Conservation (phyloP, 495 filamentous ascomycete species). For the Xylaria flabelliformis region DNA sequence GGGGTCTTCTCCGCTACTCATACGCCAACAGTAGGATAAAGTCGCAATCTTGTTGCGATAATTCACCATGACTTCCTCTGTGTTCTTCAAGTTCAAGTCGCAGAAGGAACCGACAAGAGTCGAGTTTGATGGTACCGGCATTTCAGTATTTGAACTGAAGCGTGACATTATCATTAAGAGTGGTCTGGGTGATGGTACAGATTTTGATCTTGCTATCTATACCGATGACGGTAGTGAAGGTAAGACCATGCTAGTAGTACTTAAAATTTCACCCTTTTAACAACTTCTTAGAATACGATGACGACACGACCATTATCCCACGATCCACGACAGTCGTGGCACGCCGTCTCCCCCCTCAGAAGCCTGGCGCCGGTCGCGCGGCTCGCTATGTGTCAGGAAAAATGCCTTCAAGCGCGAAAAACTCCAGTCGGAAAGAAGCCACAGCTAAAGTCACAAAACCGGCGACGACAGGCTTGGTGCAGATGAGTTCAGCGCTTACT, state of each 20-base stretch:
- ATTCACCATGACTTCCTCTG: constrained; percentile 88
- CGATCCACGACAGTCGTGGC: constrained; percentile 94
- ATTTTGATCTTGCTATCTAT: constrained; percentile 95
- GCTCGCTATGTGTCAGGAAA: constrained; percentile 97
- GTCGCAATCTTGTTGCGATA: constrained; percentile 29
- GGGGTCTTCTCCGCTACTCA: constrained; percentile 1
- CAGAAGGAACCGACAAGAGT: constrained; percentile 94
- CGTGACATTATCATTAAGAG: constrained; percentile 95
- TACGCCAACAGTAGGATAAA: constrained; percentile 30
- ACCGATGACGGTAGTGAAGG: constrained; percentile 91
- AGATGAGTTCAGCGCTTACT: constrained; percentile 74
- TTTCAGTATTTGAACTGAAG: constrained; percentile 98
- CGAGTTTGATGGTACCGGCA: constrained; percentile 96
- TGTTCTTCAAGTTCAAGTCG: constrained; percentile 99
- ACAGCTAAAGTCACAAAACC: constrained; percentile 61
- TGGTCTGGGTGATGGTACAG: constrained; percentile 91
- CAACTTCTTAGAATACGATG: constrained; percentile 77
- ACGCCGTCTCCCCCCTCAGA: constrained; percentile 79
- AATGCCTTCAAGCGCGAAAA: constrained; percentile 90
- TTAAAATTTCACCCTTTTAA: constrained; percentile 32
- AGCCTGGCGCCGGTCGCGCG: constrained; percentile 82
- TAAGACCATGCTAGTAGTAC: constrained; percentile 50
- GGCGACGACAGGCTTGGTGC: constrained; percentile 61
- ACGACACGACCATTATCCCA: constrained; percentile 94
- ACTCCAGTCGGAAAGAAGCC: constrained; percentile 71